Evolutionary conservation across 768 basidiomycete genomes (phyloP).

Genomic region (Collybia nuda): DNA sequence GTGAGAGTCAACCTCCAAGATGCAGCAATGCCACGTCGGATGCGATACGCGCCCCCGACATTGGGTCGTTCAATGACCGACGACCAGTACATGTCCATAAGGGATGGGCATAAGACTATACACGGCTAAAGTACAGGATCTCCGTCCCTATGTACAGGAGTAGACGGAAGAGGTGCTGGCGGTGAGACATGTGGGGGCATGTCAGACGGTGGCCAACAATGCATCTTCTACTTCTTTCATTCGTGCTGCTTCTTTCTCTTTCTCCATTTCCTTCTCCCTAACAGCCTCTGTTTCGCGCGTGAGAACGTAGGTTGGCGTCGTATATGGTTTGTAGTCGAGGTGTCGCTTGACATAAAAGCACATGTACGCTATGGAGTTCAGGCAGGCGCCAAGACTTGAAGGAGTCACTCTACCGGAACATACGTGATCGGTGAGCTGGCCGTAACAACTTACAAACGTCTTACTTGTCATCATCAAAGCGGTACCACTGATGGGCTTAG

Average conservation of each 20-base stretch:
- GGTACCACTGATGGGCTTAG: slow-evolving; percentile 69
- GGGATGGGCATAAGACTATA: not conserved
- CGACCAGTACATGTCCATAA: not conserved
- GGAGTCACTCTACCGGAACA: slow-evolving; percentile 57
- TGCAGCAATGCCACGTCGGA: not conserved
- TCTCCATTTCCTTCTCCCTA: slow-evolving; percentile 49
- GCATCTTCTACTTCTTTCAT: slow-evolving; percentile 70
- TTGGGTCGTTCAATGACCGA: too few relatives aligned
- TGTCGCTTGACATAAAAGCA: slow-evolving; percentile 93
- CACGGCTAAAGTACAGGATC: not conserved
- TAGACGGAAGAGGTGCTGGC: too few relatives aligned
- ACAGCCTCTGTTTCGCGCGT: slow-evolving; percentile 67
- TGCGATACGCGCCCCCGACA: too few relatives aligned
- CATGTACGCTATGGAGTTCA: slow-evolving; percentile 85
- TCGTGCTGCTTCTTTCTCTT: slow-evolving; percentile 48
- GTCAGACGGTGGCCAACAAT: slow-evolving; percentile 48
- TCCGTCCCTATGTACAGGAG: slow-evolving; percentile 3
- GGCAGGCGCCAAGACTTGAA: slow-evolving; percentile 64
- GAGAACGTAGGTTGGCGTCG: slow-evolving; percentile 66
- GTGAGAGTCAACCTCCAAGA: not conserved
- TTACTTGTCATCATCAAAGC: slow-evolving; percentile 92
- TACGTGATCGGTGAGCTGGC: slow-evolving; percentile 7
- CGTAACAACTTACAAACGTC: slow-evolving; percentile 17
- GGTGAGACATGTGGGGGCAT: too few relatives aligned
- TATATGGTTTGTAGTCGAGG: slow-evolving; percentile 77